phyloP scores from a whole-genome alignment of 441 rosid species.

The Erodium texanum region DNA sequence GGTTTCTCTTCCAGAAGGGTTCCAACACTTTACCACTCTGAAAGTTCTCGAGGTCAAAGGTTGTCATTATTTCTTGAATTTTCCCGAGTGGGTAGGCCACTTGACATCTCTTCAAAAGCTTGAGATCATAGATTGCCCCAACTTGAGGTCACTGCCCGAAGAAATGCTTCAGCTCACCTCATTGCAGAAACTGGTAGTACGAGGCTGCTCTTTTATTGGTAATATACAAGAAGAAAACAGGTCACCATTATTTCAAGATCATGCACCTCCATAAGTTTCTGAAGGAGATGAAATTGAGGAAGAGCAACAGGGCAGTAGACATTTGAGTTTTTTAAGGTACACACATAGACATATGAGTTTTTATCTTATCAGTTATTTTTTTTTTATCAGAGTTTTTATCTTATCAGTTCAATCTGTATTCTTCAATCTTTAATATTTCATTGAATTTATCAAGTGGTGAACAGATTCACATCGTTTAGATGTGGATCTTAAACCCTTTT shows the following conservation, averaged over 20 bases:
- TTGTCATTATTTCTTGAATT: neutral
- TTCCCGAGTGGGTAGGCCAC: conserved; percentile 13
- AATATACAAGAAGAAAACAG: neutral
- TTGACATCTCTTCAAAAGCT: conserved; percentile 1
- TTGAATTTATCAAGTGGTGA: neutral
- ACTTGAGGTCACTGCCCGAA: conserved; percentile 8
- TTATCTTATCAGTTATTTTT: neutral
- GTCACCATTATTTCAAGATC: neutral
- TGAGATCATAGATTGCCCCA: neutral
- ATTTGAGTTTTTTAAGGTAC: neutral
- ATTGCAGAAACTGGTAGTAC: neutral
- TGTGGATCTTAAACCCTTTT: too few relatives aligned
- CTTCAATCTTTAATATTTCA: neutral
- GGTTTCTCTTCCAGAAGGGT: neutral
- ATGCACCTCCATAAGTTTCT: neutral
- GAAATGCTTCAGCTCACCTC: neutral
- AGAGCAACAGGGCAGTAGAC: neutral
- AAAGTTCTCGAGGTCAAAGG: neutral
- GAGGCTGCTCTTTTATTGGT: neutral
- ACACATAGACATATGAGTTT: neutral
- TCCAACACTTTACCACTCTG: conserved; percentile 10
- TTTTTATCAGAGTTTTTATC: too few relatives aligned
- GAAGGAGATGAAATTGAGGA: neutral
- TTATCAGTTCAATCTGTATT: neutral
- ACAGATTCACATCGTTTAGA: too few relatives aligned